These are phyloP conservation scores for Russula earlei DNA, from an alignment of 768 basidiomycete species.

Conservation along the genomic window DNA sequence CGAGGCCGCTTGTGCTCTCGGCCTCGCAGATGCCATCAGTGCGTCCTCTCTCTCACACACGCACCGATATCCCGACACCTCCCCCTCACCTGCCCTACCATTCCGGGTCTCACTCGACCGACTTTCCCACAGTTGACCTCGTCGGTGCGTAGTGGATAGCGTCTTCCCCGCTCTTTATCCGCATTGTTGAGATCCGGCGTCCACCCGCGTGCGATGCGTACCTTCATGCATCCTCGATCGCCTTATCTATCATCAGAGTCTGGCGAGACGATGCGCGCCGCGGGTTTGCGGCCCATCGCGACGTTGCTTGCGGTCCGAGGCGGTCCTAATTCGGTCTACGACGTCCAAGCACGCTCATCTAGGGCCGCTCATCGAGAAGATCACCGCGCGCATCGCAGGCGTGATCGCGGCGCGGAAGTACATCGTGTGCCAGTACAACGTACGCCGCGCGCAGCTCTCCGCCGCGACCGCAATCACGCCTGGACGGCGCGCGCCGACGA, in stretches of 20 bases:
- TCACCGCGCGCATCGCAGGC: slow-evolving; percentile 84
- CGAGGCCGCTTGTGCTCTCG: slow-evolving; percentile 94
- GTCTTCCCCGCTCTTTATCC: too few species aligned
- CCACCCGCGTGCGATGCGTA: background rate
- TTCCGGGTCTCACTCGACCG: background rate
- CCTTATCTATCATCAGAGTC: slow-evolving; percentile 58
- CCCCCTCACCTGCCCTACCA: too few species aligned
- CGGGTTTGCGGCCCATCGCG: slow-evolving; percentile 87
- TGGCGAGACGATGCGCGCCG: slow-evolving; percentile 98
- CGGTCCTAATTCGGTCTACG: slow-evolving; percentile 83
- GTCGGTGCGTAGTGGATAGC: slow-evolving; percentile 53
- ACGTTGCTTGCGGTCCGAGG: slow-evolving; percentile 81
- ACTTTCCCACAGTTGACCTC: slow-evolving; percentile 65
- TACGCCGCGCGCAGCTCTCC: slow-evolving; percentile 53
- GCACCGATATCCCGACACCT: too few species aligned
- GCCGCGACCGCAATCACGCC: slow-evolving; percentile 70
- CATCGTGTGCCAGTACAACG: slow-evolving; percentile 88
- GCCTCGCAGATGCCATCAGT: slow-evolving; percentile 96
- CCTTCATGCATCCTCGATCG: too few species aligned
- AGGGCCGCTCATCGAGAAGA: slow-evolving; percentile 58
- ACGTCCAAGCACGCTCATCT: slow-evolving; percentile 53
- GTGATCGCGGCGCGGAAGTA: slow-evolving; percentile 83
- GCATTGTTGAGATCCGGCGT: background rate
- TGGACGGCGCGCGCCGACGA: slow-evolving; percentile 81
- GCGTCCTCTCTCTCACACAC: slow-evolving; percentile 25